Conservation (phyloP, 768 basidiomycete species). For the Auriculariales sp. region DNA sequence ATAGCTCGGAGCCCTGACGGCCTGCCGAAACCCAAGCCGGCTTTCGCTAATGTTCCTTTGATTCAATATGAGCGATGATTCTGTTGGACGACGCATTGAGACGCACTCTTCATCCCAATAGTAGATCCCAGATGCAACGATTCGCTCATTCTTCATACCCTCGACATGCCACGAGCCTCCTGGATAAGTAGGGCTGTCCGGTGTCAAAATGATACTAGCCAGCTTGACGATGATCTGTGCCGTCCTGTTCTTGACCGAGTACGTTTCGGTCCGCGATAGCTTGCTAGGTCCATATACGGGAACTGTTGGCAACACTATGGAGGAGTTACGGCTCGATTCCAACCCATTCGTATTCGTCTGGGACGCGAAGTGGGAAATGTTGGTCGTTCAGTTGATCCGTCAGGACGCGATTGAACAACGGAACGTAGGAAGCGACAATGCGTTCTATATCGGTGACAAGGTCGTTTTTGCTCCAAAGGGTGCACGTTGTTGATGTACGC, state of each 20-base stretch:
- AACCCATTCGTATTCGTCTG: neutral
- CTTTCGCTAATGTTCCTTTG: slow-evolving; percentile 19
- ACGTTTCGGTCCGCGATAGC: slow-evolving; percentile 4
- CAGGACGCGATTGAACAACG: slow-evolving; percentile 16
- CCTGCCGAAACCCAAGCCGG: slow-evolving; percentile 17
- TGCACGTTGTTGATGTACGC: slow-evolving; percentile 12
- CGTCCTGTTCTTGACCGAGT: slow-evolving; percentile 6
- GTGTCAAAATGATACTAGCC: slow-evolving; percentile 19
- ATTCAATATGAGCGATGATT: slow-evolving; percentile 13
- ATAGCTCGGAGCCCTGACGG: slow-evolving; percentile 12
- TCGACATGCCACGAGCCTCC: slow-evolving; percentile 27
- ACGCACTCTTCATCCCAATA: slow-evolving; percentile 7
- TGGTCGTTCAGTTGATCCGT: slow-evolving; percentile 4
- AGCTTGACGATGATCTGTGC: slow-evolving; percentile 21
- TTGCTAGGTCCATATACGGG: no score
- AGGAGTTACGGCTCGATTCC: slow-evolving; percentile 5
- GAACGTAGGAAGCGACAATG: slow-evolving; percentile 16
- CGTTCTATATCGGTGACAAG: slow-evolving; percentile 3
- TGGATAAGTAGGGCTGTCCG: slow-evolving; percentile 21
- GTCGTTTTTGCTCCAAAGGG: slow-evolving; percentile 3
- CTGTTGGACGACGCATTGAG: slow-evolving; percentile 15
- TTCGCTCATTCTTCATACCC: slow-evolving; percentile 17
- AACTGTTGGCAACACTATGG: slow-evolving; percentile 2
- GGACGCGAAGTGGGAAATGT: neutral
- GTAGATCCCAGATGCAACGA: slow-evolving; percentile 12